Base-by-base conservation (phyloP, 2,329 filamentous ascomycete genomes). In the Ceratocystis cacaofunesta region DNA sequence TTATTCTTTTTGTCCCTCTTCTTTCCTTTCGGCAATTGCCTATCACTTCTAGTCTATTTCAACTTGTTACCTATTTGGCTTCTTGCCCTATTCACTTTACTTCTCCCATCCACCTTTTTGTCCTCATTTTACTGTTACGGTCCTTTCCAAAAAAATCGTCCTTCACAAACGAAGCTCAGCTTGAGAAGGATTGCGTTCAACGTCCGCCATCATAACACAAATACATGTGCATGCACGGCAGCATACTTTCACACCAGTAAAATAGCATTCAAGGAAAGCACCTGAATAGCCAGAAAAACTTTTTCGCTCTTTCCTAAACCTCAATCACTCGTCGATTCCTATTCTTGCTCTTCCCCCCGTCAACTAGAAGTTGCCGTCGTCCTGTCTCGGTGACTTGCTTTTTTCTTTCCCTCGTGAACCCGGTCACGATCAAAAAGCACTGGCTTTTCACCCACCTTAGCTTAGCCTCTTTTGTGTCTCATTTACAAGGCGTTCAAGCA, bases 321-420 rank as follows among this genome's bases (percentile, higher is more conserved):
- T 28, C 28, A 15, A 19, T 19, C 19, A 36, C 28, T 46, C 57
- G n/a, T 55, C 36, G 48, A 25, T 69, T 64, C 44, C 65, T 65
- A 46, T 63, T 68, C 62, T 62, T 58, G 25, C 17, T 64, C 30
- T 25, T 15, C 22, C 50, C 28, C 17, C 30, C 55, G 15, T 19
- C 17, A 7, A 17, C 30, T n/a, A 58, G 28, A 58, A 52, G 7
- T 15, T 52, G 19, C 25, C 48, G 48, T 52, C 22, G 19, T 28
- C 25, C 17, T 28, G 48, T 15, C 19, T 30, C 57, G 5, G 58
- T 52, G 63, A 30, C 44, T 55, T 36, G 46, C 30, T 63, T n/a
- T 19, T 50, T 44, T 5, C 19, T 44, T 46, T 17, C 19, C 25
- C n/a, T 19, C 19, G 19, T 12, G 48, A 52, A 25, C 48, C 22